Base-by-base conservation (phyloP, 2,329 filamentous ascomycete species). In the Zymoseptoria tritici region DNA sequence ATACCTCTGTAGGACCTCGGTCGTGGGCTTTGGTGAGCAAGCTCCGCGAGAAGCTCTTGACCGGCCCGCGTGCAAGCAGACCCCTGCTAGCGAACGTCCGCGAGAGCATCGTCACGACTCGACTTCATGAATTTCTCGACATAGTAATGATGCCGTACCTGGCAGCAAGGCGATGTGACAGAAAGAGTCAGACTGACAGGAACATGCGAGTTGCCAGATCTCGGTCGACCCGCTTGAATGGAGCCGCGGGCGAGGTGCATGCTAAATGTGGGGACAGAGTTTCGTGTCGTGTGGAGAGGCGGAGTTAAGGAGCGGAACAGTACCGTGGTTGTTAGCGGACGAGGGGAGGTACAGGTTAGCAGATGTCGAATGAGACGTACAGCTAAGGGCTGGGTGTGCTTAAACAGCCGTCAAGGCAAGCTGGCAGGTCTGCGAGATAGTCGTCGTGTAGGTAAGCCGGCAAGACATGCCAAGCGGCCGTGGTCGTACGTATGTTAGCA, bases 21-120 rank as follows among this genome's bases (percentile, higher is more conserved):
- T 65, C 69, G 57, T 70, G 63, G 54, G 71, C 67, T 56, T 57
- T 62, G 9, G 71, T 72, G 29, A 72, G 60, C 36, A 72, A 57
- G 62, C 57, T 53, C 16, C 62, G 53, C 11, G 26, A 50, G 52
- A 55, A 31, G 36, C 50, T 57, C 8, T 9, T 22, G 20, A 54
- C 31, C 20, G 36, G 46, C 26, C 50, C 21, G 42, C 31, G 31
- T 7, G 57, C 59, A 59, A 56, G 26, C 29, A 21, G 11, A 49
- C 61, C 62, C 57, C 66, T 60, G 62, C 65, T 63, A 67, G 54
- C 62, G 56, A 63, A 59, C 55, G 62, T 60, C 62, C 63, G 62
- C 50, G 60, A 59, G 57, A 62, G 59, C 67, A 68, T 68, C n/a
- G 58, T 61, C 60, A 52, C 52, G 42, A 29, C 42, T 55, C 51